phyloP scores from a whole-genome alignment of 1,139 yeast species.

The Suhomyces maxii region DNA sequence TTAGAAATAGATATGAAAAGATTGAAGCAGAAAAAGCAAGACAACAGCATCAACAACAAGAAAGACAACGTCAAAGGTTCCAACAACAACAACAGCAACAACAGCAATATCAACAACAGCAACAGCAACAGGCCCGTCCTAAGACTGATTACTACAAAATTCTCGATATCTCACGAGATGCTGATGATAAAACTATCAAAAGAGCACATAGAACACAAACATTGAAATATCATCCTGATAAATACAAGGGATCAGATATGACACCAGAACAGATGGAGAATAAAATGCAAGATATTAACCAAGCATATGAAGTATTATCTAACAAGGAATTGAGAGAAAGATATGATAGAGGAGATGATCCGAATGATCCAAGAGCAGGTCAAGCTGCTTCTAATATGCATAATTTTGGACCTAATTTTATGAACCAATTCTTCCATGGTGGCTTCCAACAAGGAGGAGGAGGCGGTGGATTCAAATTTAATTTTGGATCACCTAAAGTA shows the following conservation, averaged over 20 bases:
- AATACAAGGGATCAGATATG: constrained; percentile 66
- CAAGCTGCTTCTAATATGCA: constrained; percentile 10
- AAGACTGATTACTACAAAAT: constrained; percentile 80
- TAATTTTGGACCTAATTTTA: constrained; percentile 10
- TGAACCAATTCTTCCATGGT: constrained; percentile 13
- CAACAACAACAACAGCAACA: constrained; percentile 52
- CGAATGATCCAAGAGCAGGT: constrained; percentile 40
- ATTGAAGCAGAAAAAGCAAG: constrained; percentile 31
- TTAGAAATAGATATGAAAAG: constrained; percentile 28
- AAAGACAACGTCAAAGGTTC: constrained; percentile 50
- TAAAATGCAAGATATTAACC: constrained; percentile 90
- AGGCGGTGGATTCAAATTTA: constrained; percentile 6
- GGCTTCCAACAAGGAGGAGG: constrained; percentile 4
- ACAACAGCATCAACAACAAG: constrained; percentile 43
- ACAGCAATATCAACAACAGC: constrained; percentile 37
- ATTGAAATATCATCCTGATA: constrained; percentile 88
- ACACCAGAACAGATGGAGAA: constrained; percentile 70
- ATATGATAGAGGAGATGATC: constrained; percentile 66
- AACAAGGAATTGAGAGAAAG: constrained; percentile 62
- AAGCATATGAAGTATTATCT: constrained; percentile 85
- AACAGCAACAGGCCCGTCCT: constrained; percentile 38
- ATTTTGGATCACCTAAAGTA: constrained; percentile 4
- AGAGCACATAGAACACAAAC: constrained; percentile 80
- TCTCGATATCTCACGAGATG: constrained; percentile 65
- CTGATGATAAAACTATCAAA: constrained; percentile 72